These are phyloP conservation scores for Tuber aestivum DNA, from an alignment of 495 filamentous ascomycete genomes.

Conservation along the genomic window DNA sequence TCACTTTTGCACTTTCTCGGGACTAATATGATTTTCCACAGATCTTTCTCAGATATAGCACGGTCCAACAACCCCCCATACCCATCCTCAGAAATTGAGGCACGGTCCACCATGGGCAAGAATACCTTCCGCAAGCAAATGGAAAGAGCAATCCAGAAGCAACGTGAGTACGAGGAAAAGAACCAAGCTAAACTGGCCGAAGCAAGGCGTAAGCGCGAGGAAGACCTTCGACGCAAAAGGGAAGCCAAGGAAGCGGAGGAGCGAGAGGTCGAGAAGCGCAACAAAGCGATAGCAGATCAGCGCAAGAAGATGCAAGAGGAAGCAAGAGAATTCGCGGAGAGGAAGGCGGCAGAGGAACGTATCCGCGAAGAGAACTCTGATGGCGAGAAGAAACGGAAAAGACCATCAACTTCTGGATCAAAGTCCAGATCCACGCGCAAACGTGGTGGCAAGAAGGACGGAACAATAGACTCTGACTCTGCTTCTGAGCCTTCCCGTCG, in stretches of 20 bases:
- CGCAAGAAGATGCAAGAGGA: slow-evolving; percentile 69
- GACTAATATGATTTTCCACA: slow-evolving; percentile 20
- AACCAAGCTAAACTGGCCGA: slow-evolving; percentile 76
- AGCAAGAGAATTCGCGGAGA: slow-evolving; percentile 63
- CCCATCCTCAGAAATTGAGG: slow-evolving; percentile 79
- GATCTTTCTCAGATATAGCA: slow-evolving; percentile 69
- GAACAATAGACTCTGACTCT: slow-evolving; percentile 53
- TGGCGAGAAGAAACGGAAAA: slow-evolving; percentile 65
- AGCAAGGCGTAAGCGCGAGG: slow-evolving; percentile 69
- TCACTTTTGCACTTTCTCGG: background rate
- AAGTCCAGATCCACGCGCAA: background rate
- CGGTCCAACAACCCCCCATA: slow-evolving; percentile 80
- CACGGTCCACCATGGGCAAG: slow-evolving; percentile 90
- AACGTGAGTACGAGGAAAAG: slow-evolving; percentile 87
- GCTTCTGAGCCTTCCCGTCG: slow-evolving; percentile 41
- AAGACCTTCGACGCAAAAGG: slow-evolving; percentile 66
- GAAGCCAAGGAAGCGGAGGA: slow-evolving; percentile 61
- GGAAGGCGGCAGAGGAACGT: slow-evolving; percentile 67
- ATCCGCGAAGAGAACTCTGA: slow-evolving; percentile 56
- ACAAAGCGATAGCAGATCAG: slow-evolving; percentile 73
- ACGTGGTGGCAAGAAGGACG: slow-evolving; percentile 56
- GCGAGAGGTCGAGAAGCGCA: slow-evolving; percentile 61
- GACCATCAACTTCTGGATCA: slow-evolving; percentile 44
- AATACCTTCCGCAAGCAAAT: slow-evolving; percentile 91
- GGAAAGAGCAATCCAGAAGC: slow-evolving; percentile 71